phyloP scores from a whole-genome alignment of 2,329 filamentous ascomycete species.

The Colletotrichum sp. region DNA sequence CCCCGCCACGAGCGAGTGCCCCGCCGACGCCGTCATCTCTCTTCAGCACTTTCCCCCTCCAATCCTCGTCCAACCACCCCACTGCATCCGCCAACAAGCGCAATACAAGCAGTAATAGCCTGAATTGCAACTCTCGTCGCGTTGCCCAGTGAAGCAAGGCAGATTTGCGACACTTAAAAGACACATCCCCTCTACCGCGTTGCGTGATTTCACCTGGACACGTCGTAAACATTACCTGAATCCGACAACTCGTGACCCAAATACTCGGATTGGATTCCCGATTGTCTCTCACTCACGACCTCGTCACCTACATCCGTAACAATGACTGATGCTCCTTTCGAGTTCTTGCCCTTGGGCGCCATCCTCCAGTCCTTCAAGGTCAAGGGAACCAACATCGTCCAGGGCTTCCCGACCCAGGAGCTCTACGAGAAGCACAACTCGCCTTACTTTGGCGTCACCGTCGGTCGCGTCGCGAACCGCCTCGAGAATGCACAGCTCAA shows the following conservation, averaged over 20 bases:
- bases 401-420: constrained; percentile 78
- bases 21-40: constrained; percentile 9
- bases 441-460: constrained; percentile 90
- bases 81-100: constrained; percentile 7
- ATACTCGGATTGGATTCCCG: background rate
- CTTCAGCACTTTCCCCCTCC: background rate
- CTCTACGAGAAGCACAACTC: constrained; percentile 78
- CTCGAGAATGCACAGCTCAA: constrained; percentile 75
- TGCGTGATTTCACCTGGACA: background rate
- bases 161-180: background rate
- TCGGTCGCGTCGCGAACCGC: constrained; percentile 85
- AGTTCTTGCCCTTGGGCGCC: constrained; percentile 77
- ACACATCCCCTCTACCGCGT: background rate
- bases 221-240: background rate
- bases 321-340: constrained; percentile 57
- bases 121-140: constrained; percentile 8
- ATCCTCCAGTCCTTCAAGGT: constrained; percentile 84
- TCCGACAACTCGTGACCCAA: background rate
- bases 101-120: constrained; percentile 16
- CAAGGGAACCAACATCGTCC: constrained; percentile 83
- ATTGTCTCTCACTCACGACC: background rate
- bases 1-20: constrained; percentile 13
- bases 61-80: constrained; percentile 3
- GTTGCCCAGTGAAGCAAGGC: background rate
- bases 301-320: background rate